A percentile compares a stretch with the other conserved stretches of the same genome.
These are phyloP conservation scores for Talinum fruticosum DNA, from an alignment of 148 eudicot species.

Conservation along the genomic window DNA sequence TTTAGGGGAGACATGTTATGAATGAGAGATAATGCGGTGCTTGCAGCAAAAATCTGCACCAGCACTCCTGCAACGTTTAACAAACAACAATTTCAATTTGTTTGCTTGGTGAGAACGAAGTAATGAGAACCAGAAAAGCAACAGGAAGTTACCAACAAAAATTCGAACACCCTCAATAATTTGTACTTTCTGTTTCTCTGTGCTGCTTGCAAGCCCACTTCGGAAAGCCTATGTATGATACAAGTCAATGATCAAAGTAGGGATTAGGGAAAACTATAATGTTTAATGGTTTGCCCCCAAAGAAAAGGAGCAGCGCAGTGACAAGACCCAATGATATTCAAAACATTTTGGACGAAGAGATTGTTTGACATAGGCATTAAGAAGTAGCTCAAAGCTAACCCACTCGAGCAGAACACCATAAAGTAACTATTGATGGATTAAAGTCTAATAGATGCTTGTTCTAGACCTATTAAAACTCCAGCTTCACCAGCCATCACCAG, in stretches of 20 bases:
- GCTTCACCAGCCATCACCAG: background rate
- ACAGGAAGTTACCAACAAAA: slow-evolving; percentile 37
- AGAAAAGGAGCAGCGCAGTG: background rate
- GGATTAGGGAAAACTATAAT: background rate
- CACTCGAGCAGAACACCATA: background rate
- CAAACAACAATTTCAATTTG: background rate
- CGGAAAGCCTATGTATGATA: background rate
- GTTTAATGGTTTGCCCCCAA: background rate
- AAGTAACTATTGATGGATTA: no score
- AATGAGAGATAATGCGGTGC: slow-evolving; percentile 45
- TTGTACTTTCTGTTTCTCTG: slow-evolving; percentile 4
- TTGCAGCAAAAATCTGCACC: slow-evolving; percentile 36
- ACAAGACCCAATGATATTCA: background rate
- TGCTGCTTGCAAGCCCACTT: background rate
- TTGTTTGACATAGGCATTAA: background rate
- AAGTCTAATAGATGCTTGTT: background rate
- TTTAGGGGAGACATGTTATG: slow-evolving; percentile 70
- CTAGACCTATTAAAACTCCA: background rate
- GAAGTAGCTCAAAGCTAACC: background rate
- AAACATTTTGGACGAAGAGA: background rate
- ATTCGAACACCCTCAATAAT: slow-evolving; percentile 30
- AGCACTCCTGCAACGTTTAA: slow-evolving; percentile 41
- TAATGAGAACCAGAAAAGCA: slow-evolving; percentile 7
- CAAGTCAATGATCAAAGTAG: background rate
- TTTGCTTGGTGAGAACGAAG: background rate